Base-by-base conservation (phyloP, 2,329 filamentous ascomycete species). In the Fusarium lateritium region DNA sequence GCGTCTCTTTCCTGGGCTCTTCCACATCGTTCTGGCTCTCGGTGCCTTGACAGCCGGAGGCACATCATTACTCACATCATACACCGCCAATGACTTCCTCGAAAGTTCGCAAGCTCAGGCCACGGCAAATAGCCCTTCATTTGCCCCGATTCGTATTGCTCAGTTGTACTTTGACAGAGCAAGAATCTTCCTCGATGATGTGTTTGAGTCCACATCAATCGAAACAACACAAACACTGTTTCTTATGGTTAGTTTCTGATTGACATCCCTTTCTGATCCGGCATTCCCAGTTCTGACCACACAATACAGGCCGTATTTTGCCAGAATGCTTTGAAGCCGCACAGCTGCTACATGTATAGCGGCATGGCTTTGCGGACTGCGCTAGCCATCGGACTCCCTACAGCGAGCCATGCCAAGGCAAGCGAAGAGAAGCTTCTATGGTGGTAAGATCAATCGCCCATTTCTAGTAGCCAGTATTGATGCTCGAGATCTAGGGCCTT, bases 101-200 rank as follows among this genome's bases (percentile, higher is more conserved):
- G 46, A 57, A n/a, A 36, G 53, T 3, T 57, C 54, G 0, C 19
- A 19, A 19, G 19, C 19, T 19, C 19, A 19, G 19, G 19, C 19
- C 19, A 19, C 19, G 19, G 19, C 19, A 19, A 19, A 19, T 19
- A 19, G 19, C 19, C 19, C 19, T 19, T 19, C 19, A 19, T 19
- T 19, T 19, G 19, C 19, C 19, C 19, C 19, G 19, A 19, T 19
- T 19, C 19, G 19, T 19, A 19, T 19, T 19, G 19, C 19, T 19
- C 53, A 57, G 14, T 42, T 53, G 7, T 57, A 57, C n/a, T 57
- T 57, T 17, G 46, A 22, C 17, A 54, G 42, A 11, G 54, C 53
- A 15, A 19, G 19, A 19, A 19, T 19, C 19, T 19, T 19, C 19
- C 19, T 19, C 3, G 19, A 19, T 2, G 19, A 19, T 19, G 19